Evolutionary conservation across 495 filamentous ascomycete species (phyloP).

Genomic region (Articulospora tetracladia): DNA sequence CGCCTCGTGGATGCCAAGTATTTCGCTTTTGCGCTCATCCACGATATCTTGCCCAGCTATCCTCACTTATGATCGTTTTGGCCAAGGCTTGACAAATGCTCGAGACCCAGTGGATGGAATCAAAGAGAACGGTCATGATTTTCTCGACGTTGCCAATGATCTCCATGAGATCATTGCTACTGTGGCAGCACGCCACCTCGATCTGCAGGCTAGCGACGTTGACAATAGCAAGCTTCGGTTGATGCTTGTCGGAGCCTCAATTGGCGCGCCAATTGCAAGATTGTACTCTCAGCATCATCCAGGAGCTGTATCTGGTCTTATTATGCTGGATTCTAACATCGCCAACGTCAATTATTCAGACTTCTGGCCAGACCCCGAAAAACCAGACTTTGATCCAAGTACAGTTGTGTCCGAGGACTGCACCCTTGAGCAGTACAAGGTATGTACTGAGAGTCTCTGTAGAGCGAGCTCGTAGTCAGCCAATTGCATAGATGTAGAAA

Average conservation of each 20-base stretch:
- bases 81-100: slow-evolving; percentile 52
- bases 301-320: slow-evolving; percentile 38
- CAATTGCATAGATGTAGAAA: background rate
- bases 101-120: slow-evolving; percentile 48
- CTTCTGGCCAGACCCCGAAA: slow-evolving; percentile 57
- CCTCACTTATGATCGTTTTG: slow-evolving; percentile 62
- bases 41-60: slow-evolving; percentile 35
- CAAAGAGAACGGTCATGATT: slow-evolving; percentile 50
- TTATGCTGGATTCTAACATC: slow-evolving; percentile 61
- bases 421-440: slow-evolving; percentile 39
- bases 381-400: slow-evolving; percentile 38
- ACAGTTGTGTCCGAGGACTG: slow-evolving; percentile 37
- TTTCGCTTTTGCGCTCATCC: slow-evolving; percentile 31
- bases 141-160: slow-evolving; percentile 41
- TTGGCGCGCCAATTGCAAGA: slow-evolving; percentile 56
- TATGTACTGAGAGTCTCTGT: background rate
- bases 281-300: slow-evolving; percentile 48
- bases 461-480: too few species aligned
- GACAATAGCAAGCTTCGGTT: slow-evolving; percentile 15
- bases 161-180: slow-evolving; percentile 46
- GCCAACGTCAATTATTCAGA: slow-evolving; percentile 54
- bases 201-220: background rate
- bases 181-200: slow-evolving; percentile 24
- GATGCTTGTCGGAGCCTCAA: slow-evolving; percentile 51
- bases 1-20: slow-evolving; percentile 42